A percentile compares a stretch with the other conserved stretches of the same genome.
phyloP scores from a whole-genome alignment of 2,329 filamentous ascomycete species.

The Ceratocystiopsis minuta region DNA sequence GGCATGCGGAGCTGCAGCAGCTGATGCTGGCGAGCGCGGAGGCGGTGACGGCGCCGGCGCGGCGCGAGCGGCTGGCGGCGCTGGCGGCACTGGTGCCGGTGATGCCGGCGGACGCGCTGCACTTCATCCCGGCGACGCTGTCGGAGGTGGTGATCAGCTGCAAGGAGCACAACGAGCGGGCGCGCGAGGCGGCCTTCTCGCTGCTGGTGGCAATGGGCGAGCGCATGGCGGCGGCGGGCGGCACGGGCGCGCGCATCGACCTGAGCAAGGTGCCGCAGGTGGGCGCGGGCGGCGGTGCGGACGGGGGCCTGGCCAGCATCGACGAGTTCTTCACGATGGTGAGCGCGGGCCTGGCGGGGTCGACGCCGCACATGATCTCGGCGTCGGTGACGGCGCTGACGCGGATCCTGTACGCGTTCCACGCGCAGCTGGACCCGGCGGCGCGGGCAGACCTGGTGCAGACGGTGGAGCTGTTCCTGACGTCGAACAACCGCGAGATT shows the following conservation, averaged over 20 bases:
- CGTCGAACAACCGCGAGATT: conserved; percentile 91
- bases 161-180: conserved; percentile 95
- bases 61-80: conserved; percentile 70
- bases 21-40: conserved; percentile 64
- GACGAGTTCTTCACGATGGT: conserved; percentile 99
- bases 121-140: conserved; percentile 83
- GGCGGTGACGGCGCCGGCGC: conserved; percentile 71
- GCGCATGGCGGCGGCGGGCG: conserved; percentile 41
- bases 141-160: conserved; percentile 91
- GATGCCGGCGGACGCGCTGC: conserved; percentile 58
- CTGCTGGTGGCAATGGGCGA: conserved; percentile 77
- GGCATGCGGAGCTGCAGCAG: conserved; percentile 62
- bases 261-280: conserved; percentile 80
- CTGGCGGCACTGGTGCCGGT: conserved; percentile 65
- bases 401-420: conserved; percentile 85
- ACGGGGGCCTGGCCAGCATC: conserved; percentile 47
- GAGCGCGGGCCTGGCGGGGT: conserved; percentile 80
- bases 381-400: conserved; percentile 91
- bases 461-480: conserved; percentile 90
- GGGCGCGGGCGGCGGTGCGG: conserved; percentile 61
- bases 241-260: conserved; percentile 53
- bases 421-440: conserved; percentile 45
- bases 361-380: conserved; percentile 91
- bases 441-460: conserved; percentile 73
- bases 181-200: conserved; percentile 75